phyloP scores from a whole-genome alignment of 169 alveolate genomes.

The Theileria orientalis region DNA sequence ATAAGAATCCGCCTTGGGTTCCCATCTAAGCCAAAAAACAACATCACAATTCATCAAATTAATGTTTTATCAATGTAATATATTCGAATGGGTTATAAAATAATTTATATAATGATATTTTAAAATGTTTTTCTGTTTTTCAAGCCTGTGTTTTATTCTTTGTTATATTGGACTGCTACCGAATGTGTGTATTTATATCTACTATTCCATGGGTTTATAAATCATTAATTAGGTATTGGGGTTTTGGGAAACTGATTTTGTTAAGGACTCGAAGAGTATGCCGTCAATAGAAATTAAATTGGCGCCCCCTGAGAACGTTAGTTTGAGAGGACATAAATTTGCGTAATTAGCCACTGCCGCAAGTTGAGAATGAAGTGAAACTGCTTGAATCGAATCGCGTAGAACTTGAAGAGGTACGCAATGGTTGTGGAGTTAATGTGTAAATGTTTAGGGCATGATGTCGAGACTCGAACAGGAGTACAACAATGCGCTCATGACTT shows the following conservation, averaged over 20 bases:
- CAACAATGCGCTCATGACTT: slow-evolving; percentile 49
- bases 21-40: background rate
- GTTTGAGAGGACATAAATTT: background rate
- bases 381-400: slow-evolving; percentile 66
- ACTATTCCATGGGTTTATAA: background rate
- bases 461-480: slow-evolving; percentile 55
- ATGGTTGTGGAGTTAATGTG: background rate
- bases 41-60: slow-evolving; percentile 18
- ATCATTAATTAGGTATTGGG: background rate
- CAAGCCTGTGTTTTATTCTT: background rate
- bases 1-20: slow-evolving; percentile 38
- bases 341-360: slow-evolving; percentile 73
- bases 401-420: slow-evolving; percentile 70
- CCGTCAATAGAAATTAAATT: slow-evolving; percentile 79
- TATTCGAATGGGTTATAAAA: background rate
- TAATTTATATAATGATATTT: background rate
- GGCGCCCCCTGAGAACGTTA: slow-evolving; percentile 78
- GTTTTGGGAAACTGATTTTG: slow-evolving; percentile 58
- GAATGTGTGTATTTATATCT: slow-evolving; percentile 1
- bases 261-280: slow-evolving; percentile 63
- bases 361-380: slow-evolving; percentile 69
- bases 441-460: slow-evolving; percentile 56
- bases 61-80: background rate
- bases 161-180: background rate
- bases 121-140: background rate